A percentile compares a stretch with the other conserved stretches of the same genome.
Evolutionary conservation across 768 basidiomycete species (phyloP).

Genomic region (Kwoniella mangroviensis): DNA sequence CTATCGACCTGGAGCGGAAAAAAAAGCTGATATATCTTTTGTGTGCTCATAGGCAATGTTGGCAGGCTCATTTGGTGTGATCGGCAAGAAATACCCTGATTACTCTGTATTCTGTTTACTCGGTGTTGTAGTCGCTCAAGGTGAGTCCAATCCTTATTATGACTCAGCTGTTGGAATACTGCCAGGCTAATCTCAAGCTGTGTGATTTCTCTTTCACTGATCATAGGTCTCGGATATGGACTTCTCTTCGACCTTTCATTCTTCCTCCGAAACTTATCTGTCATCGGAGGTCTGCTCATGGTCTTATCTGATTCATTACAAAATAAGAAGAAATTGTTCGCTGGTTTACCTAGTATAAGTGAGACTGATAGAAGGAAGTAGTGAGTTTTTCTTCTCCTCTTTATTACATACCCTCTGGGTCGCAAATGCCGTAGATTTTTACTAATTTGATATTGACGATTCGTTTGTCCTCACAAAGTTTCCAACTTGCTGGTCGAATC

Average conservation of each 20-base stretch:
- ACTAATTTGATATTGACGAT: neutral
- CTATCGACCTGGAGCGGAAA: neutral
- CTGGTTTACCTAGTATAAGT: constrained; percentile 83
- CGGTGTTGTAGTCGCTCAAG: constrained; percentile 89
- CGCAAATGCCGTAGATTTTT: neutral
- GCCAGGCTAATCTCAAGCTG: neutral
- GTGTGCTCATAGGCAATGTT: constrained; percentile 74
- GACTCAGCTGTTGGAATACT: neutral
- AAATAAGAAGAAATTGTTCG: constrained; percentile 82
- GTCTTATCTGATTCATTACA: constrained; percentile 96
- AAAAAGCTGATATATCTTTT: neutral
- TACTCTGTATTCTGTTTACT: constrained; percentile 88
- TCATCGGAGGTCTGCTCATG: constrained; percentile 98
- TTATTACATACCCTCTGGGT: neutral
- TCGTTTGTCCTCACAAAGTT: constrained; percentile 62
- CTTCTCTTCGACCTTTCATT: constrained; percentile 99
- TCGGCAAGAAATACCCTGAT: constrained; percentile 84
- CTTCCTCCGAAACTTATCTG: constrained; percentile 98
- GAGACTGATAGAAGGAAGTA: constrained; percentile 99
- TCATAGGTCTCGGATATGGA: constrained; percentile 83
- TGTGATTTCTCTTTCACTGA: neutral
- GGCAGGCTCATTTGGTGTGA: constrained; percentile 78
- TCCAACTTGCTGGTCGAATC: constrained; percentile 94
- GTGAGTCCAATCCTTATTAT: constrained; percentile 23
- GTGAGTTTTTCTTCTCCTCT: constrained; percentile 62